Evolutionary conservation across 2,329 filamentous ascomycete genomes (phyloP), one percentile per base, ranked within the genome.

Genomic region (Xylaria sp.): DNA sequence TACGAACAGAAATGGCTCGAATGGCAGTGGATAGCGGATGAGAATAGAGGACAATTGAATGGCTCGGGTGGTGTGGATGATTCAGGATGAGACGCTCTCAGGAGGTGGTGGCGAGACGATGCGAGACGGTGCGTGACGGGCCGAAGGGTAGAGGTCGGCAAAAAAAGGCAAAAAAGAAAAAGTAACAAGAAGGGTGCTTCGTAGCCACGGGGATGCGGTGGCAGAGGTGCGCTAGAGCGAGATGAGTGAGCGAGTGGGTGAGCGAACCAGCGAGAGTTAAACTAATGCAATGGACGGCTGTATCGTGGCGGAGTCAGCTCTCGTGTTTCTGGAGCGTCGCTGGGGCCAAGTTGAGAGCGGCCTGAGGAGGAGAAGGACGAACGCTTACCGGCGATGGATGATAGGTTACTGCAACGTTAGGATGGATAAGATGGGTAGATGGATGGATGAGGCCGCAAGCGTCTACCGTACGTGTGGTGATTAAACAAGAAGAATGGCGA

Each of bases 241-340:
- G 29, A 38, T 31, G 38, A 10, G 49, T 4, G 45, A 22, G 31
- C 44, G 31, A 38, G n/a, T 29, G 54, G 75, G 71, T 70, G 71
- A 70, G 70, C 74, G 73, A 75, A 73, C 74, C 69, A 73, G 71
- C 22, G 33, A 67, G 42, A 59, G 31, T 38, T 33, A 42, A 36
- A 44, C 73, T 74, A 72, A 69, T 72, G 70, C 66, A 73, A 68
- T 66, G 69, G 39, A 42, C 59, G 58, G 64, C 54, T 66, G 49
- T 71, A 70, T 69, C 67, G 73, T 75, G 73, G 73, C 73, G 73
- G 71, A 75, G 73, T 67, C 65, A 45, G 39, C 50, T 22, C 45
- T 63, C 59, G 54, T 55, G 64, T 63, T 59, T 59, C 59, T 55
- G 54, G 60, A 29, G 58, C 49, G 57, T 64, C 29, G 69, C 68